A percentile compares a stretch with the other conserved stretches of the same genome.
Evolutionary conservation across 2,329 filamentous ascomycete genomes (phyloP).

Genomic region (Calonectria pauciramosa): DNA sequence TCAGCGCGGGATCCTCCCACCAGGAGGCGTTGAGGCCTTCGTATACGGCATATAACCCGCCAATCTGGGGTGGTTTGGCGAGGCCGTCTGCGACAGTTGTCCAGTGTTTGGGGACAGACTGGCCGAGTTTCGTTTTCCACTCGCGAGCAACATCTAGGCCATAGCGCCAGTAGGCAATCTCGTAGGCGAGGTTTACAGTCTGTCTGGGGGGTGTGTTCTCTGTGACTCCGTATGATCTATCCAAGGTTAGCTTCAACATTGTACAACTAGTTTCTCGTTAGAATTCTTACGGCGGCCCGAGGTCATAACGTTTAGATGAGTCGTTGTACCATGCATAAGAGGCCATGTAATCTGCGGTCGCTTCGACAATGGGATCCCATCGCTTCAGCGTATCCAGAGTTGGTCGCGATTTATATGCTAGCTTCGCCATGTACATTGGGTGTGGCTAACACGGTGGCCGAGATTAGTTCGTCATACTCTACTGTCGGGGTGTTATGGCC

Average conservation of each 20-base stretch:
- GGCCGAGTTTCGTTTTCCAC: conserved; percentile 65
- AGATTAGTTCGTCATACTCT: neutral
- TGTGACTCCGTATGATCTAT: conserved; percentile 57
- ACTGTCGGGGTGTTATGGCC: neutral
- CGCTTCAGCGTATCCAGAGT: conserved; percentile 57
- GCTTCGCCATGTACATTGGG: conserved; percentile 71
- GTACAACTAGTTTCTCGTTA: neutral
- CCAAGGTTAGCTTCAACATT: neutral
- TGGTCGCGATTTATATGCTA: conserved; percentile 49
- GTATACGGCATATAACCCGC: conserved; percentile 67
- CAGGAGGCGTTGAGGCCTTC: conserved; percentile 63
- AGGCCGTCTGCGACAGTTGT: conserved; percentile 63
- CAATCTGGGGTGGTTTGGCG: conserved; percentile 64
- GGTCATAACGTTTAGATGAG: conserved; percentile 64
- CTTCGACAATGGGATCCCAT: conserved; percentile 67
- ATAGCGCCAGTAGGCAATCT: conserved; percentile 73
- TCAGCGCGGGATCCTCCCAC: conserved; percentile 55
- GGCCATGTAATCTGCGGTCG: conserved; percentile 71
- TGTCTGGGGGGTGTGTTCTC: conserved; percentile 71
- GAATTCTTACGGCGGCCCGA: conserved; percentile 54
- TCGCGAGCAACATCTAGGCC: conserved; percentile 66
- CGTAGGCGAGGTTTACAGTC: conserved; percentile 71
- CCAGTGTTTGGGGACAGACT: conserved; percentile 62
- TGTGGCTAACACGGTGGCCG: conserved; percentile 57
- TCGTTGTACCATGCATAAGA: conserved; percentile 69